These are phyloP conservation scores for Fusarium sulawesiense DNA, from an alignment of 2,329 filamentous ascomycete genomes.

Conservation along the genomic window DNA sequence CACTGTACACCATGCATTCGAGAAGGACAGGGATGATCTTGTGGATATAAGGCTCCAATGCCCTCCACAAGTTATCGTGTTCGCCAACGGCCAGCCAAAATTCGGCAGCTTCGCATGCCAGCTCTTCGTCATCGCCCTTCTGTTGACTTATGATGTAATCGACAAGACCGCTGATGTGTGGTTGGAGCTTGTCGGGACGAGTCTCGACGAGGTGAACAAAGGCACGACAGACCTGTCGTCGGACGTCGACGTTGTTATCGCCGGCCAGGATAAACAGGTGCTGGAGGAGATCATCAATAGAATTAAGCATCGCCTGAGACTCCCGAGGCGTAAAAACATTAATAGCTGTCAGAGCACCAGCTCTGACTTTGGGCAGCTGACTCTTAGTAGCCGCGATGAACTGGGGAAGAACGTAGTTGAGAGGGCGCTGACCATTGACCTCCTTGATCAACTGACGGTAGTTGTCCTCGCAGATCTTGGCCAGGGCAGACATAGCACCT, in stretches of 20 bases:
- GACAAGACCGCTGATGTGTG: slow-evolving; percentile 87
- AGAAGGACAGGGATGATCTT: slow-evolving; percentile 92
- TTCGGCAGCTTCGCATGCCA: slow-evolving; percentile 94
- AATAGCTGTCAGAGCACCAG: slow-evolving; percentile 83
- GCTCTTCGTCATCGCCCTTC: slow-evolving; percentile 84
- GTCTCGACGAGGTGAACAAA: slow-evolving; percentile 94
- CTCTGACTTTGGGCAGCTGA: slow-evolving; percentile 79
- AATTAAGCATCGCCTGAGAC: slow-evolving; percentile 82
- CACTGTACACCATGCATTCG: slow-evolving; percentile 95
- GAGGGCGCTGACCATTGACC: slow-evolving; percentile 86
- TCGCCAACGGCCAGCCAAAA: slow-evolving; percentile 97
- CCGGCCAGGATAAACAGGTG: slow-evolving; percentile 84
- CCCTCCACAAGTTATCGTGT: slow-evolving; percentile 80
- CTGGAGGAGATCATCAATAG: slow-evolving; percentile 83
- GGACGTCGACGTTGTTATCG: slow-evolving; percentile 83
- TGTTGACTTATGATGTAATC: slow-evolving; percentile 95
- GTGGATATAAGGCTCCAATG: slow-evolving; percentile 79
- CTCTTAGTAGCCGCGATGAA: slow-evolving; percentile 87
- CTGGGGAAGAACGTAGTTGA: slow-evolving; percentile 90
- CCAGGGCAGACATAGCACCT: slow-evolving; percentile 90
- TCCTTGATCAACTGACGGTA: slow-evolving; percentile 86
- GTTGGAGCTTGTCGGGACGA: slow-evolving; percentile 87
- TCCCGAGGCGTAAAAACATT: slow-evolving; percentile 92
- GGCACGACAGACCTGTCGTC: slow-evolving; percentile 90
- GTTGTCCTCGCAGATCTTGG: slow-evolving; percentile 98